A percentile compares a stretch with the other conserved stretches of the same genome.
These are phyloP conservation scores for Alternaria incomplexa DNA, from an alignment of 2,329 filamentous ascomycete genomes.

Conservation along the genomic window DNA sequence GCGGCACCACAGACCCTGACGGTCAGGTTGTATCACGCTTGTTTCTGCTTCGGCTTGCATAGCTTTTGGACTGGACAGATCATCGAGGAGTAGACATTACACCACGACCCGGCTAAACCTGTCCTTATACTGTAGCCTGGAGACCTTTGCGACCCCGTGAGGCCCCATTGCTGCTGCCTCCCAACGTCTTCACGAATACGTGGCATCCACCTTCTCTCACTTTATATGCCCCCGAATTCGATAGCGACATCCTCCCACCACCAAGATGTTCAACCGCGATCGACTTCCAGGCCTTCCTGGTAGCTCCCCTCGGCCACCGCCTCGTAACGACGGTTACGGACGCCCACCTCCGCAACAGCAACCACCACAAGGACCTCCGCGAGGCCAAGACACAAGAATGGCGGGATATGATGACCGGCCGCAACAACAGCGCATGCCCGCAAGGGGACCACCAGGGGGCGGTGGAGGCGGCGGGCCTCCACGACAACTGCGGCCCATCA, in stretches of 20 bases:
- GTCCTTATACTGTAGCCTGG: background rate
- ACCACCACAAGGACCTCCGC: conserved; percentile 24
- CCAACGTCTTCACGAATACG: background rate
- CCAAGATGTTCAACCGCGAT: conserved; percentile 63
- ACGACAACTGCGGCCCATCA: conserved; percentile 56
- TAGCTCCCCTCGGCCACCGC: conserved; percentile 50
- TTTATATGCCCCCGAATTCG: background rate
- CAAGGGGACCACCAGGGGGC: conserved; percentile 32
- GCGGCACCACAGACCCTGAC: background rate
- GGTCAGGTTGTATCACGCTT: background rate
- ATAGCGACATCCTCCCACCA: background rate
- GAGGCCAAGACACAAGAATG: conserved; percentile 40
- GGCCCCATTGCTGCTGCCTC: conserved; percentile 3
- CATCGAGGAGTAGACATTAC: background rate
- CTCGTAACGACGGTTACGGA: conserved; percentile 53
- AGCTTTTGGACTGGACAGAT: background rate
- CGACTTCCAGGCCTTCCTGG: conserved; percentile 56
- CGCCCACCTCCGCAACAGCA: conserved; percentile 38
- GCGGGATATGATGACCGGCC: conserved; percentile 40
- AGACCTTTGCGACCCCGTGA: conserved; percentile 1
- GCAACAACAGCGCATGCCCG: conserved; percentile 37
- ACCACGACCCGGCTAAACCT: background rate
- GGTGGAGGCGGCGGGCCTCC: conserved; percentile 26
- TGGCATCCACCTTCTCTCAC: background rate
- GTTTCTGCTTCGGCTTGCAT: background rate